Evolutionary conservation across 768 basidiomycete genomes (phyloP), one percentile per base, ranked within the genome.

Genomic region (Trametes maxima): DNA sequence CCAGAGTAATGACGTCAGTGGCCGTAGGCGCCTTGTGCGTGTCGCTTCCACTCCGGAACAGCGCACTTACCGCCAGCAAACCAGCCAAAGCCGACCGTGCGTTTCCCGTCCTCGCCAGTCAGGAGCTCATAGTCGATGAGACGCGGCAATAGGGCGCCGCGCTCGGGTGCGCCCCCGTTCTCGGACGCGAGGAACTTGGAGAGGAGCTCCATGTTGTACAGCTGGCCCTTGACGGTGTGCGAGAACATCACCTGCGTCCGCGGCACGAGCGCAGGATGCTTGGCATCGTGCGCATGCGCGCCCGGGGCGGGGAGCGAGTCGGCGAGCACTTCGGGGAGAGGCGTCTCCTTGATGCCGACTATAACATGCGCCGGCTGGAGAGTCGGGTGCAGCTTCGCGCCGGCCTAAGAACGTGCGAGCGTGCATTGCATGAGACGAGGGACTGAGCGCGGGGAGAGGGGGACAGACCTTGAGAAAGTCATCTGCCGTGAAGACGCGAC

Each of bases 241-340:
- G 90, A 94, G 80, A 97, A 96, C 87, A 95, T 94, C 57, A 95
- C 74, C 67, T 95, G 88, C 0, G 88, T 94, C 35, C 89, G 83
- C 12, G 82, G 74, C 37, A 77, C 70, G 3, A 65, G 58, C 10
- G 52, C 46, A 14, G 36, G n/a, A 6, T 52, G 42, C 7, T 65
- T 42, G 58, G 62, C 57, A 47, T 57, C 58, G 69, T 66, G 47
- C 45, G 19, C 13, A 25, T 43, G 55, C 16, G 35, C 21, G 39
- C 50, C 37, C 19, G 65, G 72, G 37, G 75, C 71, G 19, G 68
- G 66, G 21, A 80, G 67, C 21, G 82, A 79, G 33, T 75, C 71
- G 19, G 79, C 80, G 66, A 85, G 69, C 36, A 94, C 78, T 63
- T 88, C 85, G 25, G 74, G 46, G 7, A 95, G 71, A 10, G 90